Conservation (phyloP, 805 yeast genomes). For the Lachancea fermentati region DNA sequence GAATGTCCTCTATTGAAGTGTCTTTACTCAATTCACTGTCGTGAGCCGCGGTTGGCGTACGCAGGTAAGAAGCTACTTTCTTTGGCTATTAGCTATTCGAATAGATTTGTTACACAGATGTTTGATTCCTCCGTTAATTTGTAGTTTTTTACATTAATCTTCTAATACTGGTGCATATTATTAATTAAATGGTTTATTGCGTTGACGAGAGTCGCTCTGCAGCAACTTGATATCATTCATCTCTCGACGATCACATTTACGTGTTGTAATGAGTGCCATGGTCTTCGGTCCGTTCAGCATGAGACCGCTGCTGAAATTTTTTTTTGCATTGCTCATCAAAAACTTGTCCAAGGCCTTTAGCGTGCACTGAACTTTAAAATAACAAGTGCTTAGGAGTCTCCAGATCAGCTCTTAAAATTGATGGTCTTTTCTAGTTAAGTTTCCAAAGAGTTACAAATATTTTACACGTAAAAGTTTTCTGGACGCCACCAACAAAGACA, state of each 20-base stretch:
- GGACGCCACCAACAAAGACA: background rate
- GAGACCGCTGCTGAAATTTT: background rate
- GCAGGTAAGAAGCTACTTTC: background rate
- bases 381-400: background rate
- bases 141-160: background rate
- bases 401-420: background rate
- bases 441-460: background rate
- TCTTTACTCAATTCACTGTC: slow-evolving; percentile 7
- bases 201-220: too few species aligned
- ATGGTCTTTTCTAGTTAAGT: background rate
- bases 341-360: background rate
- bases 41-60: background rate
- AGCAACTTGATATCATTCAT: too few species aligned
- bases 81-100: background rate
- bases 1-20: slow-evolving; percentile 8
- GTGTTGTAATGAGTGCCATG: too few species aligned
- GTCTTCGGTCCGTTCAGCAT: background rate
- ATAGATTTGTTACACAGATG: background rate
- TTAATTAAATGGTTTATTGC: too few species aligned
- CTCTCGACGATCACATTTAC: too few species aligned
- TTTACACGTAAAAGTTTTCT: background rate
- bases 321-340: background rate
- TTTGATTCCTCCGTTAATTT: background rate
- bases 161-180: background rate
- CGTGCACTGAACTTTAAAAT: background rate